A percentile compares a stretch with the other conserved stretches of the same genome.
These are phyloP conservation scores for Hyaloperonospora arabidopsidis DNA, from an alignment of 352 stramenopile genomes.

Conservation along the genomic window DNA sequence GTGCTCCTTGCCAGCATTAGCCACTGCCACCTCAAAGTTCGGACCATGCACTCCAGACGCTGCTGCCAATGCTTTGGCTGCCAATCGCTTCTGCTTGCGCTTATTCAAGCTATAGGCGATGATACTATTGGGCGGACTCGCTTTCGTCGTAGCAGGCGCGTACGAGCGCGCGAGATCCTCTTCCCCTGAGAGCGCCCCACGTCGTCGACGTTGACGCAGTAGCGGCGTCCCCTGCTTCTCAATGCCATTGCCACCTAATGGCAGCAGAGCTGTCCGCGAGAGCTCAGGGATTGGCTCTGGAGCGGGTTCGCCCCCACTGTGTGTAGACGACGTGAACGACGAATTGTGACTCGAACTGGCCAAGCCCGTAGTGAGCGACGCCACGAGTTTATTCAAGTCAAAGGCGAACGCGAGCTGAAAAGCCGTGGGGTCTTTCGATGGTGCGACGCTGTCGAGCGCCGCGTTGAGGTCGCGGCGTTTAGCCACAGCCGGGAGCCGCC, in stretches of 20 bases:
- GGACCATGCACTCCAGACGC: conserved; percentile 14
- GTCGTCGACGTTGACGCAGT: conserved; percentile 28
- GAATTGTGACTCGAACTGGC: conserved; percentile 24
- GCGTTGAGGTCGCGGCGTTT: conserved; percentile 38
- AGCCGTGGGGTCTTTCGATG: conserved; percentile 26
- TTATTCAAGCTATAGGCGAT: conserved; percentile 53
- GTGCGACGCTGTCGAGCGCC: conserved; percentile 26
- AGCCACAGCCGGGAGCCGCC: conserved; percentile 24
- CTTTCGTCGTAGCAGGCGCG: neutral
- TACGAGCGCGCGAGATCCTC: conserved; percentile 25
- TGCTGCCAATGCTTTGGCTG: conserved; percentile 30
- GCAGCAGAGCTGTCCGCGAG: conserved; percentile 29
- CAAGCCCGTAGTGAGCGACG: conserved; percentile 28
- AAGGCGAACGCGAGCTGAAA: conserved; percentile 51
- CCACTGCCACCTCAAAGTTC: conserved; percentile 31
- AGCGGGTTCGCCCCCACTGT: conserved; percentile 21
- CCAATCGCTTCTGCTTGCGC: conserved; percentile 48
- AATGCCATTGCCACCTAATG: neutral
- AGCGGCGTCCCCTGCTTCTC: neutral
- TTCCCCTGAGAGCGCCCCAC: conserved; percentile 34
- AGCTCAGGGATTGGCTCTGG: conserved; percentile 22
- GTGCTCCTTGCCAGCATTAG: conserved; percentile 23
- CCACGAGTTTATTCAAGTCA: conserved; percentile 49
- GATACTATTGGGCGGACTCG: conserved; percentile 36
- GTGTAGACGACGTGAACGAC: conserved; percentile 31